Conservation (phyloP, 768 basidiomycete species). For the Imleria badia region DNA sequence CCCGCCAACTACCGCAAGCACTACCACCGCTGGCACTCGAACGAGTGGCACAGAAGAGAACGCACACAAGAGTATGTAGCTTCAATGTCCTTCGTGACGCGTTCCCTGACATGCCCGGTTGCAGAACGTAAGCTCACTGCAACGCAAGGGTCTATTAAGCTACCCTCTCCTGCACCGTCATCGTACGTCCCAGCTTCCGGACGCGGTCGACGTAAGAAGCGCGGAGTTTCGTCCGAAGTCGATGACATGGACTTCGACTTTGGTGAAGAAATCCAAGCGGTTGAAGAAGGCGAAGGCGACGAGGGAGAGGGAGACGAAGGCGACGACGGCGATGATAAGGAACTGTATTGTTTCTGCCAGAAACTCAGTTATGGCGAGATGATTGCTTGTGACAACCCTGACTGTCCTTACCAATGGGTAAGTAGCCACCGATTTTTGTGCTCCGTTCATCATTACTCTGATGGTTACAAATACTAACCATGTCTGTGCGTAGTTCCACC, state of each 20-base stretch:
- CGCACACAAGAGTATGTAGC: conserved; percentile 30
- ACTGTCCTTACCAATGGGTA: conserved; percentile 63
- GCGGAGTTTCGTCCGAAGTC: conserved; percentile 35
- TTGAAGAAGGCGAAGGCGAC: conserved; percentile 34
- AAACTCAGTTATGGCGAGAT: conserved; percentile 66
- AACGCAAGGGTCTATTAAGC: conserved; percentile 32
- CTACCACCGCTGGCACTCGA: conserved; percentile 11
- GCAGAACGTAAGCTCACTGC: conserved; percentile 32
- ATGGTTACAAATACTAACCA: conserved; percentile 10
- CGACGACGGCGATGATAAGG: conserved; percentile 57
- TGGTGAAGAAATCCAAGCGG: conserved; percentile 29
- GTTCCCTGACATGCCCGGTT: conserved; percentile 1
- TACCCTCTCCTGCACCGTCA: conserved; percentile 37
- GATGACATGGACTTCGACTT: conserved; percentile 37
- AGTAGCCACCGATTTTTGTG: conserved; percentile 25
- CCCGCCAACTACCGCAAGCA: conserved; percentile 8
- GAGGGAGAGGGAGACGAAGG: conserved; percentile 43
- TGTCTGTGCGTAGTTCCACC: conserved; percentile 50
- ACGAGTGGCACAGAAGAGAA: conserved; percentile 23
- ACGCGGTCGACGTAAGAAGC: conserved; percentile 37
- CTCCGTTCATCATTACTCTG: neutral
- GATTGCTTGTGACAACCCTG: conserved; percentile 62
- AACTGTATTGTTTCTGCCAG: conserved; percentile 62
- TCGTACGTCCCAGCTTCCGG: conserved; percentile 26
- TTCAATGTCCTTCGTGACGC: neutral